Base-by-base conservation (phyloP, 352 stramenopile species). In the Phytophthora melonis region DNA sequence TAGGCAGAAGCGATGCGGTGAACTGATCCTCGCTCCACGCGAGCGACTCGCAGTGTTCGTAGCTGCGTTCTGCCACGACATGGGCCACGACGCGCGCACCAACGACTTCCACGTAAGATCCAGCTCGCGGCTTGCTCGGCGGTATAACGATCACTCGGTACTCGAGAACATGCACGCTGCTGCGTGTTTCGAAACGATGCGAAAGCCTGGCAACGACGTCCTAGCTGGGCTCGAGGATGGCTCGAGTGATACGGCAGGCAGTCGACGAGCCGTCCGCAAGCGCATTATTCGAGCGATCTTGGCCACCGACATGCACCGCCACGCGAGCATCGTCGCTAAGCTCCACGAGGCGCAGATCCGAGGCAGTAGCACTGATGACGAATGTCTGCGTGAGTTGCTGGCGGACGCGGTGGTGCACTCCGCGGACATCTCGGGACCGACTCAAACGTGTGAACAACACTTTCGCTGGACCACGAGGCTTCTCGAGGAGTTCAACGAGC, bases 101-200 rank as follows among this genome's bases (percentile, higher is more conserved):
- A 97, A 97, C 78, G 88, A 93, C 69, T 97, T 97, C 63, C 88
- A 97, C 70, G 90, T 96, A 54, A 80, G 91, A 9, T 83, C 84
- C 55, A 81, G 79, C 58, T 94, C 88, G 43, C 83, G 80, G 27
- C 80, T 96, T 50, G 91, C 92, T 47, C 84, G 94, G 79, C 79
- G 91, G 13, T 97, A 97, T 77, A 96, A 97, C 67, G 89, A 97
- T 73, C 81, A 92, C 57, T 94, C 86, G 0, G 92, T 97, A 25
- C 79, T 97, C 10, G 92, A 97, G 74, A 97, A 97, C 67, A 93
- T 96, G 82, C 91, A 97, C 59, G 83, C 90, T 0, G 87, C 87
- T 5, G 82, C 86, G 9, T 94, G 89, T 67, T 96, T 94, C 47
- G 85, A 94, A 60, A 93, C 88, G 25, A 89, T 97, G 80, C 73